Evolutionary conservation across 2,329 filamentous ascomycete species (phyloP), one percentile per base, ranked within the genome.

Genomic region (Zymoseptoria tritici): DNA sequence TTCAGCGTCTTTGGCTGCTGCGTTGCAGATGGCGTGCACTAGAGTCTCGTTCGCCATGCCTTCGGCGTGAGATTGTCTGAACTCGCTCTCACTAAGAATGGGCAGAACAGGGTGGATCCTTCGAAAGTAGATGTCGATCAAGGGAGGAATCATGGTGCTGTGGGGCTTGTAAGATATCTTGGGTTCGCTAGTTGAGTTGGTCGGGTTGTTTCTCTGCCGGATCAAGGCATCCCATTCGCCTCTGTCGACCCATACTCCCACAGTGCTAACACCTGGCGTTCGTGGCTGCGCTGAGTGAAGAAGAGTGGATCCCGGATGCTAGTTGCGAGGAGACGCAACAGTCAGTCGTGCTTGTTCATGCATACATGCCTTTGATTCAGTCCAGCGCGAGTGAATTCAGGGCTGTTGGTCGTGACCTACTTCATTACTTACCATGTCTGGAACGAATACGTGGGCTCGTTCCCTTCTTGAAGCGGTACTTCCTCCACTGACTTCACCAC

Each of bases 41-140:
- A 79, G 59, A 42, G 77, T 70, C 16, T 74, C 72, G 3, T 76
- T 72, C 46, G 73, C 73, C 53, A 64, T 65, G 2, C 73, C 73
- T 19, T 72, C 69, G 9, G 67, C 67, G 57, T 75, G 73, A 57
- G 73, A 68, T 11, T 69, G 67, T 31, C 73, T 71, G 59, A 79
- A 78, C 54, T 76, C 71, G 6, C 72, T 68, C 62, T 76, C 74
- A 63, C 79, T 74, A 22, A 81, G 71, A 1, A 81, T 68, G 2
- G 79, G 78, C 4, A 81, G 71, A 3, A 81, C 67, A 20, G 77
- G 77, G 55, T 81, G 76, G 1, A 80, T 71, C 57, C 74, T 77
- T 42, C 64, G 61, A 57, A 80, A 78, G 66, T 79, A 80, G 9
- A 80, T 74, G 52, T 78, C 72, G 16, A 79, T 68, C 3, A 80